Evolutionary conservation across 495 filamentous ascomycete genomes (phyloP).

Genomic region (Penicillium atrosanguineum): DNA sequence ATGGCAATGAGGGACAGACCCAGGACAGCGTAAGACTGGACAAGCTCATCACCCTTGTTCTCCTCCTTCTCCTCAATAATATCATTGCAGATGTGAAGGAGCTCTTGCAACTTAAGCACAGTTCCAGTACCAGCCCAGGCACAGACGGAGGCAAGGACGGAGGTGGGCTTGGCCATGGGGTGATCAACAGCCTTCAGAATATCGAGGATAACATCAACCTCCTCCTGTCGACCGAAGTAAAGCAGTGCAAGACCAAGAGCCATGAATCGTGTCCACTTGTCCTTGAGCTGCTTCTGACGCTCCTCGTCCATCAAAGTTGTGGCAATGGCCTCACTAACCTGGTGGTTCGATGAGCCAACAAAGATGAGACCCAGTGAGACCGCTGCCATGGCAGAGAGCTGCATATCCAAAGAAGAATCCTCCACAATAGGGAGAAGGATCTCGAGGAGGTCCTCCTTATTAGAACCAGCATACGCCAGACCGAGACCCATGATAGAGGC

Average conservation of each 20-base stretch:
- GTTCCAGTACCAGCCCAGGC: conserved; percentile 97
- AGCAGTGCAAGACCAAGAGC: conserved; percentile 89
- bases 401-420: conserved; percentile 82
- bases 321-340: conserved; percentile 84
- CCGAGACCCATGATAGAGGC: conserved; percentile 95
- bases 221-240: conserved; percentile 94
- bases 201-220: conserved; percentile 92
- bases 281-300: conserved; percentile 78
- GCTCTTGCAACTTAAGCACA: conserved; percentile 92
- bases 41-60: conserved; percentile 88
- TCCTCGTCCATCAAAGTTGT: conserved; percentile 90
- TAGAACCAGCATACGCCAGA: conserved; percentile 87
- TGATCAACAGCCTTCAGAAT: conserved; percentile 94
- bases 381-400: conserved; percentile 93
- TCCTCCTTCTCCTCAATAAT: conserved; percentile 91
- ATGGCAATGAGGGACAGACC: conserved; percentile 93
- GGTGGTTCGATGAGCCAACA: conserved; percentile 85
- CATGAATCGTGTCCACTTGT: conserved; percentile 98
- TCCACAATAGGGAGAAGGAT: conserved; percentile 80
- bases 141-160: conserved; percentile 89
- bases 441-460: conserved; percentile 79
- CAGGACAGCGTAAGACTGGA: conserved; percentile 93
- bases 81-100: conserved; percentile 96
- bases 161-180: conserved; percentile 87
- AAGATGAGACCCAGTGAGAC: conserved; percentile 87